phyloP scores from a whole-genome alignment of 2,329 filamentous ascomycete genomes.

The Colletotrichum melonis region DNA sequence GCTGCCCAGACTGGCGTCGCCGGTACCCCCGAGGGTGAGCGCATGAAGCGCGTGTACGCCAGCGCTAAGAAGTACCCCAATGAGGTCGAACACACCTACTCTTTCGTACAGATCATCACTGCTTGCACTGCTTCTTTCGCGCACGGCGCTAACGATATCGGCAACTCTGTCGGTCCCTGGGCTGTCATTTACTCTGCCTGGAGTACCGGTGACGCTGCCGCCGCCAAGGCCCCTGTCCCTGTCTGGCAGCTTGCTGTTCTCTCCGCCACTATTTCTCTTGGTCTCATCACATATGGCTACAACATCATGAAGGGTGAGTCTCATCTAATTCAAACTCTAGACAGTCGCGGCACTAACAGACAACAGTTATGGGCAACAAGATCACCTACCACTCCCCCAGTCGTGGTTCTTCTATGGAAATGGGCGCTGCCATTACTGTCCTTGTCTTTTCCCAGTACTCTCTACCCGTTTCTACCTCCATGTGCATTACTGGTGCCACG shows the following conservation, averaged over 20 bases:
- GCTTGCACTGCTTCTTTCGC: conserved; percentile 80
- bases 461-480: conserved; percentile 80
- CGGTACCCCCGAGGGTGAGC: conserved; percentile 78
- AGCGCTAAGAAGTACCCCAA: conserved; percentile 74
- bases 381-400: conserved; percentile 75
- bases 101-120: conserved; percentile 74
- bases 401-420: conserved; percentile 77
- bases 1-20: conserved; percentile 76
- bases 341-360: conserved; percentile 37
- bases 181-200: conserved; percentile 77
- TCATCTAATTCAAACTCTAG: not conserved
- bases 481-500: conserved; percentile 85
- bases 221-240: conserved; percentile 73
- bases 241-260: conserved; percentile 83
- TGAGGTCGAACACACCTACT: conserved; percentile 77
- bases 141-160: conserved; percentile 83
- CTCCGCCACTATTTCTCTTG: conserved; percentile 70
- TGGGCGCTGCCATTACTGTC: conserved; percentile 82
- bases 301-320: conserved; percentile 83
- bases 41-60: conserved; percentile 77
- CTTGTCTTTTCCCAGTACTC: conserved; percentile 81
- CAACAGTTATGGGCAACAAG: conserved; percentile 81
- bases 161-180: conserved; percentile 77
- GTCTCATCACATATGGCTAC: conserved; percentile 81
- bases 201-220: conserved; percentile 70